Conservation (phyloP, 305 asterid species). For the Rubia tinctorum region DNA sequence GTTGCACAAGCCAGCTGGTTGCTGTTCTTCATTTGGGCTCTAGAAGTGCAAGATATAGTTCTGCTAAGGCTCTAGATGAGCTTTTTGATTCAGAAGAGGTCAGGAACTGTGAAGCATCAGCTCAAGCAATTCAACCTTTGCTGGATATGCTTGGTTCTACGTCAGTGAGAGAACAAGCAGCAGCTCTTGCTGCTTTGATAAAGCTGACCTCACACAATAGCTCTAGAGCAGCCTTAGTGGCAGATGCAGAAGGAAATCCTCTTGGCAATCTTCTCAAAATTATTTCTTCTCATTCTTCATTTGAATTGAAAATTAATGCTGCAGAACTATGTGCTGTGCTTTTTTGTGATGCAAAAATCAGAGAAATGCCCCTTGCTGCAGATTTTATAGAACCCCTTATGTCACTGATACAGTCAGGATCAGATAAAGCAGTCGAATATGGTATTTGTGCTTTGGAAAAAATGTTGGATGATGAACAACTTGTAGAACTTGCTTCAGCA, state of each 20-base stretch:
- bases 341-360: slow-evolving; percentile 51
- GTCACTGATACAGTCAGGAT: slow-evolving; percentile 63
- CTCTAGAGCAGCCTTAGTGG: slow-evolving; percentile 53
- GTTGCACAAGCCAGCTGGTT: slow-evolving; percentile 70
- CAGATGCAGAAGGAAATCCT: slow-evolving; percentile 69
- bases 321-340: slow-evolving; percentile 68
- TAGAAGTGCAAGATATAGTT: slow-evolving; percentile 70
- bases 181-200: slow-evolving; percentile 66
- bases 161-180: slow-evolving; percentile 56
- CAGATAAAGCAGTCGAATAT: slow-evolving; percentile 61
- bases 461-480: slow-evolving; percentile 69
- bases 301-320: slow-evolving; percentile 66
- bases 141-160: slow-evolving; percentile 65
- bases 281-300: slow-evolving; percentile 47
- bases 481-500: slow-evolving; percentile 53
- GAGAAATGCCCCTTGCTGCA: slow-evolving; percentile 53
- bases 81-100: slow-evolving; percentile 65
- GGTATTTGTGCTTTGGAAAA: slow-evolving; percentile 80
- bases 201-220: slow-evolving; percentile 61
- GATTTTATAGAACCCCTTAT: slow-evolving; percentile 67
- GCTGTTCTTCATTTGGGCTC: slow-evolving; percentile 97
- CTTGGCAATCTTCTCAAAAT: slow-evolving; percentile 55
- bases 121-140: slow-evolving; percentile 83
- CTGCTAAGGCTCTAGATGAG: slow-evolving; percentile 69
- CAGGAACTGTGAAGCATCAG: slow-evolving; percentile 65